Percentiles rank a stretch among this genome's conserved stretches.
Evolutionary conservation across 1,139 yeast genomes (phyloP).

Genomic region (Suhomyces chickasaworum): DNA sequence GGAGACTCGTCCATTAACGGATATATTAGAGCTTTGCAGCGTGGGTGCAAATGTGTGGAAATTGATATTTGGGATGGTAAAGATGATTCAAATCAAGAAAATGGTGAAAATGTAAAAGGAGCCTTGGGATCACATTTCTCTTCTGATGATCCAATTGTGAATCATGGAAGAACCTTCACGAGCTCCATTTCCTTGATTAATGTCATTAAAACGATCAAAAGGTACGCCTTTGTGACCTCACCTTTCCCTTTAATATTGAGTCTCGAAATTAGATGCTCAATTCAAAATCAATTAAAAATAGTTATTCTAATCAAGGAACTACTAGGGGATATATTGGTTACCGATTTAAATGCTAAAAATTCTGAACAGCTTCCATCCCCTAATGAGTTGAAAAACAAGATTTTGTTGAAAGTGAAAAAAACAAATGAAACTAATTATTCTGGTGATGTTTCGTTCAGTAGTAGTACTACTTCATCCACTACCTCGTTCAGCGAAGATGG

Average conservation of each 20-base stretch:
- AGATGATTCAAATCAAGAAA: constrained; percentile 11
- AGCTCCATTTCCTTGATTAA: constrained; percentile 66
- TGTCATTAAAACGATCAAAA: constrained; percentile 71
- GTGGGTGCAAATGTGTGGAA: constrained; percentile 92
- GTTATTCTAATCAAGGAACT: constrained; percentile 52
- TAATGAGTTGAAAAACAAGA: constrained; percentile 60
- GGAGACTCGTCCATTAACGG: constrained; percentile 93
- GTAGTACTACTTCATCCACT: constrained; percentile 16
- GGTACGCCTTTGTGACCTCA: constrained; percentile 82
- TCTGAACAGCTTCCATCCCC: constrained; percentile 66
- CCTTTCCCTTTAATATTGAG: constrained; percentile 88
- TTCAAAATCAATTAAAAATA: constrained; percentile 62
- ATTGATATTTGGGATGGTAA: constrained; percentile 93
- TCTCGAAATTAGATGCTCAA: constrained; percentile 77
- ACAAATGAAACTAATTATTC: constrained; percentile 30
- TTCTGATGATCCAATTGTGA: constrained; percentile 70
- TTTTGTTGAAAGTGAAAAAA: constrained; percentile 76
- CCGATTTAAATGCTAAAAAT: constrained; percentile 37
- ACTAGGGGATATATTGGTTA: constrained; percentile 61
- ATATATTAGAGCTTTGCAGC: constrained; percentile 81
- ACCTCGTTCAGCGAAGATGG: constrained; percentile 54
- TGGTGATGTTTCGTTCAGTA: background rate
- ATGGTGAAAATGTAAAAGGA: background rate
- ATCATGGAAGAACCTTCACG: constrained; percentile 86
- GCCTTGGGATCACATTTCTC: background rate